These are phyloP conservation scores for Excoecaria agallocha DNA, from an alignment of 345 rosid genomes.

Conservation along the genomic window DNA sequence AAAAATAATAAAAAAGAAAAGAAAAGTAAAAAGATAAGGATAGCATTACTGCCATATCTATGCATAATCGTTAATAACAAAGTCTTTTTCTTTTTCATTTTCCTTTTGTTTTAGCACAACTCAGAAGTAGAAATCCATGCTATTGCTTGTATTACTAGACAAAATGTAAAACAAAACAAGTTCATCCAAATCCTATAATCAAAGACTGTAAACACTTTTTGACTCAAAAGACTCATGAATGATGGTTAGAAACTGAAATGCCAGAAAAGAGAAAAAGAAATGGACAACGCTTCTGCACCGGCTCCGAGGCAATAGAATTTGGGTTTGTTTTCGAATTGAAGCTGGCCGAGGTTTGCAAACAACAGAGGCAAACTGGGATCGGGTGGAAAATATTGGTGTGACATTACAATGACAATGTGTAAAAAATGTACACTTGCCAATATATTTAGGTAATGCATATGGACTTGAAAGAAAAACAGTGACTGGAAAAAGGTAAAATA, in stretches of 20 bases:
- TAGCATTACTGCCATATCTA: constrained; percentile 36
- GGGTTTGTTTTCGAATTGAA: constrained; percentile 33
- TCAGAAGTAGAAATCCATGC: constrained; percentile 30
- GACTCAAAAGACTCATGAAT: constrained; percentile 16
- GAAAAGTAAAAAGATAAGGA: constrained; percentile 1
- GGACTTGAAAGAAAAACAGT: constrained; percentile 19
- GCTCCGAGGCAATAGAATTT: constrained; percentile 26
- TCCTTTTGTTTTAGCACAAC: constrained; percentile 14
- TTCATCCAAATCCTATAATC: constrained; percentile 36
- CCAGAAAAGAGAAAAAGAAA: constrained; percentile 3
- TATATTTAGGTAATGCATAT: constrained; percentile 28
- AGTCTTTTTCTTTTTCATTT: constrained; percentile 17
- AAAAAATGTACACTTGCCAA: constrained; percentile 59
- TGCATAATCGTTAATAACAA: constrained; percentile 37
- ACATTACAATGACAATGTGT: constrained; percentile 35
- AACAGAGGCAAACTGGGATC: constrained; percentile 19
- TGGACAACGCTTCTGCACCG: constrained; percentile 78
- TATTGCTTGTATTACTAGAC: constrained; percentile 38
- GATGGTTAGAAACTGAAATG: constrained; percentile 16
- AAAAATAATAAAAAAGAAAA: no score
- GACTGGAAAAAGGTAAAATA: constrained; percentile 9
- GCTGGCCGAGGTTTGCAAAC: constrained; percentile 74
- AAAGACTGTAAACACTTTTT: no score
- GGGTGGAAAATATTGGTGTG: constrained; percentile 4
- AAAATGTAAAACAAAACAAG: constrained; percentile 6